These are phyloP conservation scores for Kwoniella europaea DNA, from an alignment of 768 basidiomycete species.

Conservation along the genomic window DNA sequence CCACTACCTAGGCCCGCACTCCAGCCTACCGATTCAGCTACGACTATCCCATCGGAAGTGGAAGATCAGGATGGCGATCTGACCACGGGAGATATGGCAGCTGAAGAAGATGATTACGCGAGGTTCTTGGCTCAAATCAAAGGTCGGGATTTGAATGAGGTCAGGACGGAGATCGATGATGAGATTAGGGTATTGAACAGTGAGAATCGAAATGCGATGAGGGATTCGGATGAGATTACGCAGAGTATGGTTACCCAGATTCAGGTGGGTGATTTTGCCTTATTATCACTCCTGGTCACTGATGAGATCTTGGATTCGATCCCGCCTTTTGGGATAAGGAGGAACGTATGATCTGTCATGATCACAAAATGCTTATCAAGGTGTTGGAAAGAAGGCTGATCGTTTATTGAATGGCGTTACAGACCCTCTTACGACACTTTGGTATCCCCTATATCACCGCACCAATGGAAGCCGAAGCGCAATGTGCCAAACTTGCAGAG, in stretches of 20 bases:
- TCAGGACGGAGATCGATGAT: conserved; percentile 85
- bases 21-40: conserved; percentile 55
- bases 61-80: conserved; percentile 80
- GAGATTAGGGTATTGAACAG: conserved; percentile 81
- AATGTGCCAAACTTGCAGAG: conserved; percentile 87
- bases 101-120: conserved; percentile 75
- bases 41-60: conserved; percentile 66
- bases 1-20: conserved; percentile 53
- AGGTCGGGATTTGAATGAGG: conserved; percentile 77
- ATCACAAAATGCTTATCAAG: too few relatives aligned
- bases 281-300: too few relatives aligned
- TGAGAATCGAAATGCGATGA: conserved; percentile 84
- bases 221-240: conserved; percentile 93
- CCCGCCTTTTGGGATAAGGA: too few relatives aligned
- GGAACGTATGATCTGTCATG: too few relatives aligned
- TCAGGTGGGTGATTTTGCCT: conserved; percentile 62
- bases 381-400: not conserved
- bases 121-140: conserved; percentile 89
- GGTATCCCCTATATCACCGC: conserved; percentile 98
- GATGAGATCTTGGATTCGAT: too few relatives aligned
- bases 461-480: conserved; percentile 99
- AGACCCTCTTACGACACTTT: conserved; percentile 90
- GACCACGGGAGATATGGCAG: conserved; percentile 63
- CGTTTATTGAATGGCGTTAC: not conserved
- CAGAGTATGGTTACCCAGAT: conserved; percentile 91